phyloP scores from a whole-genome alignment of 495 filamentous ascomycete species.

The Trichoderma erinaceum region DNA sequence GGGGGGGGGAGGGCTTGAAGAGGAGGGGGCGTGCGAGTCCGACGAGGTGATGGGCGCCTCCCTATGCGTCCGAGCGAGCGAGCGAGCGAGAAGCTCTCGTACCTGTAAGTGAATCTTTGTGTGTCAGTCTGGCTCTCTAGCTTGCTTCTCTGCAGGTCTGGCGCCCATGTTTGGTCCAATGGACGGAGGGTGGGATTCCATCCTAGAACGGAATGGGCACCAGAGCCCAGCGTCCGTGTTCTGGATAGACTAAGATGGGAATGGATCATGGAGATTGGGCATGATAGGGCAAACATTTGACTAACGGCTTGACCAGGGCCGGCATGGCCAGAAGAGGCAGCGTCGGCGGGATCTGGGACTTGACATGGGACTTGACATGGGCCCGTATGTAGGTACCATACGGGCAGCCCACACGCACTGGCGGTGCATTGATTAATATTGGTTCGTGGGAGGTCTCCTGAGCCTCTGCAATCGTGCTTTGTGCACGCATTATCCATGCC shows the following conservation, averaged over 20 bases:
- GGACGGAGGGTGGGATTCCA: constrained; percentile 2
- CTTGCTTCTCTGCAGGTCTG: constrained; percentile 10
- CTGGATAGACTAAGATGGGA: not conserved
- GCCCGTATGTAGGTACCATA: constrained; percentile 9
- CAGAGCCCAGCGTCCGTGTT: not conserved
- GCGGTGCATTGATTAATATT: constrained; percentile 2
- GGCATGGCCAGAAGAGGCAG: constrained; percentile 10
- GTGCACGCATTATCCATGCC: constrained; percentile 5
- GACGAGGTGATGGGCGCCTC: constrained; percentile 4
- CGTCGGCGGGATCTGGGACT: constrained; percentile 12
- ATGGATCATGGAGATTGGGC: constrained; percentile 12
- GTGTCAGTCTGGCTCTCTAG: constrained; percentile 12
- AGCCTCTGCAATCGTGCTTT: not conserved
- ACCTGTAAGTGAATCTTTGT: not conserved
- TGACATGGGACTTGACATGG: not conserved
- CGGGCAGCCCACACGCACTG: not conserved
- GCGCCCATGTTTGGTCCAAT: constrained; percentile 7
- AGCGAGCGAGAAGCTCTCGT: not conserved
- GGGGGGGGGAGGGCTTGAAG: not conserved
- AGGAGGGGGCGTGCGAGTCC: constrained; percentile 10
- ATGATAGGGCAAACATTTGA: constrained; percentile 14
- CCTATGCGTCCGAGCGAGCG: not conserved
- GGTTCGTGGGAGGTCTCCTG: not conserved
- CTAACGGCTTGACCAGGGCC: constrained; percentile 10
- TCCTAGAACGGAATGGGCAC: constrained; percentile 10